phyloP scores from a whole-genome alignment of 116 monocot species.

The Cymodocea nodosa region DNA sequence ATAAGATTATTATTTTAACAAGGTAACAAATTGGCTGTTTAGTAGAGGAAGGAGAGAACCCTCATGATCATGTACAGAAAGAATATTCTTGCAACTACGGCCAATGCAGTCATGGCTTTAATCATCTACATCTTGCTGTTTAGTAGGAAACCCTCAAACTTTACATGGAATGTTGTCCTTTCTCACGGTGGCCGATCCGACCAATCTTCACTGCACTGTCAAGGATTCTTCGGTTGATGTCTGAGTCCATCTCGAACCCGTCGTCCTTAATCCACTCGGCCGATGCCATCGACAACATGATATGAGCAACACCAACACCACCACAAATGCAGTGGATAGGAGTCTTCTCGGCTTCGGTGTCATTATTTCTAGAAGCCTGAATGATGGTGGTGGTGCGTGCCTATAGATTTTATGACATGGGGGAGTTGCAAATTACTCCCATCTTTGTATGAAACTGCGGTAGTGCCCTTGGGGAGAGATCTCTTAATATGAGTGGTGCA shows the following conservation, averaged over 20 bases:
- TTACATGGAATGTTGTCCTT: slow-evolving; percentile 25
- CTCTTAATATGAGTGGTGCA: too few relatives aligned
- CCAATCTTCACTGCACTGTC: too few relatives aligned
- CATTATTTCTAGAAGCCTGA: neutral
- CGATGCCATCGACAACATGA: neutral
- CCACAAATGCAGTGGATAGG: neutral
- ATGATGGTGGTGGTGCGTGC: neutral
- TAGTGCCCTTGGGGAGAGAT: too few relatives aligned
- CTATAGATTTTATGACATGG: neutral
- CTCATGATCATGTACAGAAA: too few relatives aligned
- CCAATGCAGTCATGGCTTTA: too few relatives aligned
- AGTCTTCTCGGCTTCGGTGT: neutral
- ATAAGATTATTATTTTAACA: too few relatives aligned
- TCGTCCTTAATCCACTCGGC: neutral
- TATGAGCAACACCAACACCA: neutral
- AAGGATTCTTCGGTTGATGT: slow-evolving; percentile 30
- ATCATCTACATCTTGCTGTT: too few relatives aligned
- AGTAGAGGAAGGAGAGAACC: too few relatives aligned
- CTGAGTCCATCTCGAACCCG: slow-evolving; percentile 27
- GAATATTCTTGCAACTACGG: too few relatives aligned
- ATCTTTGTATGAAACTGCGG: too few relatives aligned
- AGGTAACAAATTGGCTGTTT: too few relatives aligned
- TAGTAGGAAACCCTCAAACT: slow-evolving; percentile 18
- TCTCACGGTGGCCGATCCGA: slow-evolving; percentile 1
- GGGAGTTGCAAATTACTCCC: too few relatives aligned